Evolutionary conservation across 2,329 filamentous ascomycete species (phyloP), one percentile per base, ranked within the genome.

Genomic region (Ascochyta pisi): DNA sequence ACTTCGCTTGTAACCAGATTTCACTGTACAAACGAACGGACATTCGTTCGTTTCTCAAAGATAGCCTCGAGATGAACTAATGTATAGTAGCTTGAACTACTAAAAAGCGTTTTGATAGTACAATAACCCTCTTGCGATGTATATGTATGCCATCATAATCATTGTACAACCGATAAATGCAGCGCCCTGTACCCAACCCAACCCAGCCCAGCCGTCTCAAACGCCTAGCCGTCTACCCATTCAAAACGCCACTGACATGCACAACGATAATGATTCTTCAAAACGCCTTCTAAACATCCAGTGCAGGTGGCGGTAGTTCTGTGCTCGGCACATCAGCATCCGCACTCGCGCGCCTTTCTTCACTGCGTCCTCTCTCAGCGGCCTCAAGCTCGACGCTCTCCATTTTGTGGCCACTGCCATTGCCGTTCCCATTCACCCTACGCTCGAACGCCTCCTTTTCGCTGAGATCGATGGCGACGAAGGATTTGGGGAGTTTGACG

Each of bases 401-500:
- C 45, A 58, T 64, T n/a, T 50, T 38, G 3, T 61, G 55, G 6
- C 59, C 62, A n/a, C 64, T 65, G 8, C 60, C 62, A n/a, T 65
- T 66, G 8, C 57, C 60, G 23, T 50, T 66, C 16, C 57, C 55
- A 12, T 53, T 58, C 16, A 23, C 43, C 33, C 56, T 61, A 15
- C 65, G 61, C 39, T 68, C 67, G 41, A 81, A 81, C n/a, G 75
- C 78, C 54, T 79, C 75, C 59, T 81, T 80, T 66, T 82, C 80
- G 26, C 74, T 77, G 43, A 83, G 65, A 61, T 83, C 81, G 45
- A 83, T 78, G 9, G 81, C 80, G 40, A 80, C 77, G 61, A 83
- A 83, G 15, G 76, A 79, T 66, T 80, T 82, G 22, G 81, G 81
- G 19, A 83, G 67, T 65, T 81, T 82, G 43, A 83, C 81, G 29